Conservation (phyloP, 2,329 filamentous ascomycete genomes). For the Aspergillus carbonarius region DNA sequence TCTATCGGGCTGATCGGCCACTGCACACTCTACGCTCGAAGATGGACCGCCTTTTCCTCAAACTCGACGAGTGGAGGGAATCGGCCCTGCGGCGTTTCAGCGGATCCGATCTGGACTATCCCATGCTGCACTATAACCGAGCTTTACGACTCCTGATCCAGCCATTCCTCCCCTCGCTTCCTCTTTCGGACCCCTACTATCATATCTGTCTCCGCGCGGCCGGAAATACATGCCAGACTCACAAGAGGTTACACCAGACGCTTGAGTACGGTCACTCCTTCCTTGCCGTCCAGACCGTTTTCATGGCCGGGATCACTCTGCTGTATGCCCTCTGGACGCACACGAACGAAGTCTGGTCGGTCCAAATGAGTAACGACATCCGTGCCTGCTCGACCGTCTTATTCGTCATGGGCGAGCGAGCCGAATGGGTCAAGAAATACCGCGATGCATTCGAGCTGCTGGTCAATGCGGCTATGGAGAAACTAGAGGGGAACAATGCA, state of each 20-base stretch:
- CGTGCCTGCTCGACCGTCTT: slow-evolving; percentile 51
- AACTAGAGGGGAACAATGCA: slow-evolving; percentile 41
- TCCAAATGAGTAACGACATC: slow-evolving; percentile 51
- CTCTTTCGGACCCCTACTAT: slow-evolving; percentile 49
- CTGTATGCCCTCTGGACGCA: slow-evolving; percentile 44
- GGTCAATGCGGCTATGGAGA: slow-evolving; percentile 50
- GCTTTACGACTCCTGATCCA: slow-evolving; percentile 53
- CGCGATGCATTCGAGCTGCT: slow-evolving; percentile 50
- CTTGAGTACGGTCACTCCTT: slow-evolving; percentile 42
- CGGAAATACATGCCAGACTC: slow-evolving; percentile 39
- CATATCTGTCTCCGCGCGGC: slow-evolving; percentile 41
- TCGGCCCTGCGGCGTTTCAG: slow-evolving; percentile 35
- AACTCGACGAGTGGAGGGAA: slow-evolving; percentile 50
- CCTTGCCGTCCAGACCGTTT: slow-evolving; percentile 40
- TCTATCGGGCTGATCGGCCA: slow-evolving; percentile 52
- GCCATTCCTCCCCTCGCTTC: slow-evolving; percentile 50
- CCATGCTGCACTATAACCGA: slow-evolving; percentile 52
- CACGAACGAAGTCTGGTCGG: slow-evolving; percentile 48
- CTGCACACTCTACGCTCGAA: slow-evolving; percentile 48
- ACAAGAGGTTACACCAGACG: slow-evolving; percentile 40
- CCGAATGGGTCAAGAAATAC: slow-evolving; percentile 50
- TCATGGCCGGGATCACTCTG: slow-evolving; percentile 40
- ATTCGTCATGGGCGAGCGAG: slow-evolving; percentile 52
- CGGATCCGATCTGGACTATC: slow-evolving; percentile 47
- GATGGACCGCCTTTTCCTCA: slow-evolving; percentile 47